These are phyloP conservation scores for Ogataea saltuana DNA, from an alignment of 805 yeast genomes.

Conservation along the genomic window DNA sequence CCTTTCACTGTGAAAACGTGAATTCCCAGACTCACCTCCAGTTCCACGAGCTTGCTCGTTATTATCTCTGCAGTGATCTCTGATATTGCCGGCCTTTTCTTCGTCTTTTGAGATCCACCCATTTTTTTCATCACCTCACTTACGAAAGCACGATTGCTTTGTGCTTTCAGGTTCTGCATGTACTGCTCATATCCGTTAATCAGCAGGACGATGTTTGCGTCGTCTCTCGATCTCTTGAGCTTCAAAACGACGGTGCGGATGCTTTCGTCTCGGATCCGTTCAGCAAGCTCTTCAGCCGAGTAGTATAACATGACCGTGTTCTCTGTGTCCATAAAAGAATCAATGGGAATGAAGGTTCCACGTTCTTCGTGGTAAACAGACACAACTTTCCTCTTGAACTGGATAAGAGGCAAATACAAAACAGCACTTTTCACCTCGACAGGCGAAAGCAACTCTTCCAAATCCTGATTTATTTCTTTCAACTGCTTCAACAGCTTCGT, in stretches of 20 bases:
- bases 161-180: constrained; percentile 43
- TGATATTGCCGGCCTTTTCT: constrained; percentile 11
- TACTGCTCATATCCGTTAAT: constrained; percentile 51
- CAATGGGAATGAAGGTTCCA: constrained; percentile 58
- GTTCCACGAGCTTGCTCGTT: constrained; percentile 37
- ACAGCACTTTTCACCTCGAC: constrained; percentile 23
- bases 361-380: constrained; percentile 49
- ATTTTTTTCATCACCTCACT: constrained; percentile 26
- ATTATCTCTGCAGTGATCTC: constrained; percentile 14
- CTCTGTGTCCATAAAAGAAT: constrained; percentile 42
- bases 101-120: constrained; percentile 14
- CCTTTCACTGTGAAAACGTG: constrained; percentile 54
- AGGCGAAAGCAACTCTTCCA: constrained; percentile 16
- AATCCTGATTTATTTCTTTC: constrained; percentile 27
- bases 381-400: constrained; percentile 51
- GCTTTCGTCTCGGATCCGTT: constrained; percentile 32
- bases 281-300: constrained; percentile 47
- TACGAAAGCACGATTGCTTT: constrained; percentile 48
- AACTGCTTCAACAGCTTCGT: constrained; percentile 31
- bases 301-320: constrained; percentile 45
- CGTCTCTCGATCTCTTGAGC: constrained; percentile 25
- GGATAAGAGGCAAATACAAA: constrained; percentile 44
- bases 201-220: constrained; percentile 42
- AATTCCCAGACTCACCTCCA: constrained; percentile 48
- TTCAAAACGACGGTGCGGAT: constrained; percentile 26